Percentiles rank a stretch among this genome's conserved stretches.
These are phyloP conservation scores for Fomitopsis pulvina DNA, from an alignment of 768 basidiomycete genomes.

Conservation along the genomic window DNA sequence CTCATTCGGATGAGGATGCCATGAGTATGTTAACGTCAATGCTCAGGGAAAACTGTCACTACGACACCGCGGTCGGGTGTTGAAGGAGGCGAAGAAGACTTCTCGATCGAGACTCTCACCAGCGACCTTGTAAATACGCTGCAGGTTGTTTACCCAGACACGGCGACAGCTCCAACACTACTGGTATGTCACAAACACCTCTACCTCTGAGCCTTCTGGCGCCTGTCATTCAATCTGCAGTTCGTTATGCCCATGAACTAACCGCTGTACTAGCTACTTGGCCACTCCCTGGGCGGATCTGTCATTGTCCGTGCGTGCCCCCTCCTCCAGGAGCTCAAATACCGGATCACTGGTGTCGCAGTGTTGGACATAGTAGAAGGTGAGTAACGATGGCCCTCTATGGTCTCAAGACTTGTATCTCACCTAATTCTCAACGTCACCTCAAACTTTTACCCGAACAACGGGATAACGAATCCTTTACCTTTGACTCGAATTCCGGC, in stretches of 20 bases:
- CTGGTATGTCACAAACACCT: slow-evolving; percentile 46
- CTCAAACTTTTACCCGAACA: not conserved
- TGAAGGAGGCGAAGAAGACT: slow-evolving; percentile 49
- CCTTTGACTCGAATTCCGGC: too few species aligned
- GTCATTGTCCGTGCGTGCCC: slow-evolving; percentile 73
- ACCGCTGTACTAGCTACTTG: slow-evolving; percentile 35
- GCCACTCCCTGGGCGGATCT: slow-evolving; percentile 96
- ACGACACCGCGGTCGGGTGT: slow-evolving; percentile 27
- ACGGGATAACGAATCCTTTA: too few species aligned
- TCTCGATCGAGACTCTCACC: slow-evolving; percentile 68
- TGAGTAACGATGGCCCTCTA: too few species aligned
- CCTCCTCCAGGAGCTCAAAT: slow-evolving; percentile 56
- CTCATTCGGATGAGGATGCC: not conserved
- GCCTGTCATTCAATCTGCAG: not conserved
- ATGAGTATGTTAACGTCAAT: not conserved
- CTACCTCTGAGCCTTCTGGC: not conserved
- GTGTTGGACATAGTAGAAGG: slow-evolving; percentile 35
- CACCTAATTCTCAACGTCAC: not conserved
- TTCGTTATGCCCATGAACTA: not conserved
- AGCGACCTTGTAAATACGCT: slow-evolving; percentile 71
- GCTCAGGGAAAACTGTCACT: slow-evolving; percentile 45
- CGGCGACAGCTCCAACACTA: slow-evolving; percentile 57
- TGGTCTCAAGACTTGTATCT: not conserved
- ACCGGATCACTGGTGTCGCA: slow-evolving; percentile 66
- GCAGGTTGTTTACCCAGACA: slow-evolving; percentile 61